Evolutionary conservation across 768 basidiomycete genomes (phyloP).

Genomic region (Flagelloscypha sp.): DNA sequence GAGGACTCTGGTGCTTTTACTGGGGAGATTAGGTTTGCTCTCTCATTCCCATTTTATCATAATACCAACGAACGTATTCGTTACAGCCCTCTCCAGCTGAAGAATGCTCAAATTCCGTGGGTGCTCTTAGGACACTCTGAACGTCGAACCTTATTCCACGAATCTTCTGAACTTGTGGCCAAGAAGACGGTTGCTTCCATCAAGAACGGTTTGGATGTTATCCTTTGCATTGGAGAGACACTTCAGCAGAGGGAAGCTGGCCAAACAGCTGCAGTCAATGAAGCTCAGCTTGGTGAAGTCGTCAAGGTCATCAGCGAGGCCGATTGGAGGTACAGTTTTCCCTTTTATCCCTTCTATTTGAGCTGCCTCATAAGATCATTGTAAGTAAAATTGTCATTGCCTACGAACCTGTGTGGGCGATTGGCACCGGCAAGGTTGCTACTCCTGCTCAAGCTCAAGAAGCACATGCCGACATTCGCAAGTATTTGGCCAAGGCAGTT

Average conservation of each 20-base stretch:
- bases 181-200: constrained; percentile 82
- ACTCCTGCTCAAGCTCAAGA: constrained; percentile 90
- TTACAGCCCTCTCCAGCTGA: constrained; percentile 70
- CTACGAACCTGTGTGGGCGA: constrained; percentile 98
- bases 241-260: constrained; percentile 77
- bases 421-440: constrained; percentile 96
- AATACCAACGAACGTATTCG: not conserved
- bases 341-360: not conserved
- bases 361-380: constrained; percentile 1
- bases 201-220: constrained; percentile 68
- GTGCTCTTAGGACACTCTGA: constrained; percentile 98
- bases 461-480: constrained; percentile 76
- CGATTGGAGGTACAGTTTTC: constrained; percentile 68
- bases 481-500: constrained; percentile 58
- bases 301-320: constrained; percentile 48
- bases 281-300: constrained; percentile 74
- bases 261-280: constrained; percentile 71
- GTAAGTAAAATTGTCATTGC: constrained; percentile 84
- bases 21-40: constrained; percentile 90
- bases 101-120: constrained; percentile 79
- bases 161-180: constrained; percentile 76
- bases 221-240: constrained; percentile 95
- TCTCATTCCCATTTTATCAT: constrained; percentile 1
- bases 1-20: constrained; percentile 88
- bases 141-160: constrained; percentile 87